A percentile compares a stretch with the other conserved stretches of the same genome.
Conservation (phyloP, 2,329 filamentous ascomycete genomes). For the Calonectria pseudoturangicola region DNA sequence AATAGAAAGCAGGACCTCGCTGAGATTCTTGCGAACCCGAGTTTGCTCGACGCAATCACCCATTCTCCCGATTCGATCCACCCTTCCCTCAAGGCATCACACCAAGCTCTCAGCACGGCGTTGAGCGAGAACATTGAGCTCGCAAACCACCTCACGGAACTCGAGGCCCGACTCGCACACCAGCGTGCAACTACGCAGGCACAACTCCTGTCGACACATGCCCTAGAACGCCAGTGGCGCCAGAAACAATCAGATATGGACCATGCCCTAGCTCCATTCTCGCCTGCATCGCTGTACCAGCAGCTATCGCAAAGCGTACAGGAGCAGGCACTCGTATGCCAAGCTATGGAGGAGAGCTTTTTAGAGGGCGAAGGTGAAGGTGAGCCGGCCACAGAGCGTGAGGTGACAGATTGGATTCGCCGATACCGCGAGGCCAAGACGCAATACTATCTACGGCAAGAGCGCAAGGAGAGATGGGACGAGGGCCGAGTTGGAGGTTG, state of each 20-base stretch:
- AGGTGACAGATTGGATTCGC: conserved; percentile 89
- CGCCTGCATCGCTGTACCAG: conserved; percentile 90
- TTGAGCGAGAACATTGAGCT: conserved; percentile 84
- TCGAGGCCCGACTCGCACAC: conserved; percentile 74
- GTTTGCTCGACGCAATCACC: conserved; percentile 84
- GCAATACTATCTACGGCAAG: conserved; percentile 85
- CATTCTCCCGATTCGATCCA: conserved; percentile 81
- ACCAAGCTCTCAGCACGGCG: conserved; percentile 77
- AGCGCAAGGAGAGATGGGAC: conserved; percentile 95
- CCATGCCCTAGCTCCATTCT: conserved; percentile 86
- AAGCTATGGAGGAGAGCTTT: conserved; percentile 94
- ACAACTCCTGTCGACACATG: conserved; percentile 87
- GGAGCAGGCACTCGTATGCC: conserved; percentile 88
- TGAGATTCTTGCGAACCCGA: conserved; percentile 77
- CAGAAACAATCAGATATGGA: conserved; percentile 94
- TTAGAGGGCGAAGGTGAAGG: conserved; percentile 74
- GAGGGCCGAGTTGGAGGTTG: conserved; percentile 96
- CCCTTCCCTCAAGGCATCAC: conserved; percentile 80
- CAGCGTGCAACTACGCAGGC: conserved; percentile 85
- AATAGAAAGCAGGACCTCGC: conserved; percentile 86
- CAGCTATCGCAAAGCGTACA: conserved; percentile 83
- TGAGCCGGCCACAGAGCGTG: conserved; percentile 80
- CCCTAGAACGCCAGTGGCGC: conserved; percentile 93
- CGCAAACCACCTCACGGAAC: conserved; percentile 76
- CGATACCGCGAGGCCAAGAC: conserved; percentile 87